These are phyloP conservation scores for Xylaria sp. DNA, from an alignment of 2,329 filamentous ascomycete genomes.

Conservation along the genomic window DNA sequence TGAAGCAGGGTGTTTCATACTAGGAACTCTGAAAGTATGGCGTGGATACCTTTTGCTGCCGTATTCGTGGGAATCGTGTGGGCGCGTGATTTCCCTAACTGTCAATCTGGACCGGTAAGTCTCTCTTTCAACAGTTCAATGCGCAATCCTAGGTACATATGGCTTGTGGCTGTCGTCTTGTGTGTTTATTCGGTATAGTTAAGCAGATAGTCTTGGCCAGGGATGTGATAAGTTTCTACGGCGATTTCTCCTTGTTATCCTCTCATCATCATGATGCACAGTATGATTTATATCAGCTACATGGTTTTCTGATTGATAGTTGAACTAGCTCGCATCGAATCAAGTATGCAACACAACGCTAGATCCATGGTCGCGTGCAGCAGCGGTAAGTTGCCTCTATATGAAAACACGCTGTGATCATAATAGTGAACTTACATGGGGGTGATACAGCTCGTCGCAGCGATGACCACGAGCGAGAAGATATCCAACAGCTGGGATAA, in stretches of 20 bases:
- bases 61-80: conserved; percentile 35
- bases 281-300: neutral
- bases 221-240: neutral
- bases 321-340: conserved; percentile 45
- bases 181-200: neutral
- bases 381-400: conserved; percentile 41
- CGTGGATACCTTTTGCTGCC: conserved; percentile 13
- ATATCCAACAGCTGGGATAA: conserved; percentile 58
- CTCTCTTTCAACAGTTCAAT: neutral
- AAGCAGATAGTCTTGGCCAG: neutral
- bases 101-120: conserved; percentile 45
- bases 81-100: conserved; percentile 47
- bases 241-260: neutral
- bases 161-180: neutral
- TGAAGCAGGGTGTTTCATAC: neutral
- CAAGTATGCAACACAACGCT: conserved; percentile 47
- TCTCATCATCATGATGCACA: neutral
- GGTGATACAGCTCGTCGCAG: conserved; percentile 60
- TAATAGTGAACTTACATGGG: conserved; percentile 6
- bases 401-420: neutral
- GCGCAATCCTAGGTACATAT: neutral
- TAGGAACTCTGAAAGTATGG: conserved; percentile 16
- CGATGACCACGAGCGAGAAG: conserved; percentile 64
- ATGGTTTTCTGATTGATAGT: neutral
- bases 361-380: conserved; percentile 45